Evolutionary conservation across 192 early-diverging fungal genomes (phyloP).

Genomic region (Coemansia sp.): DNA sequence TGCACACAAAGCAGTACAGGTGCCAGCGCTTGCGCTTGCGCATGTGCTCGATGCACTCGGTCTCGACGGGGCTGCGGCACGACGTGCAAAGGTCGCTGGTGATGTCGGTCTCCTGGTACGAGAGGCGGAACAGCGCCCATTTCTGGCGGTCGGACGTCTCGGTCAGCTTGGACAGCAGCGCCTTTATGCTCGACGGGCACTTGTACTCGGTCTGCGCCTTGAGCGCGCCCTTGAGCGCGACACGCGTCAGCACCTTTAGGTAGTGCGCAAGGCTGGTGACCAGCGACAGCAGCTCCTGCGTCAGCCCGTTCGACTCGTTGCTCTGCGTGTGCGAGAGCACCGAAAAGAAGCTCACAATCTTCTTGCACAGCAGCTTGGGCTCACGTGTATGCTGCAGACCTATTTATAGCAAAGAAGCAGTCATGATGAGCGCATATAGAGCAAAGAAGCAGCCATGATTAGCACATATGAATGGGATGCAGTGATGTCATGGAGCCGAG

Average conservation of each 20-base stretch:
- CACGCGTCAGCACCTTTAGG: constrained; percentile 87
- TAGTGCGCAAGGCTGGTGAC: constrained; percentile 91
- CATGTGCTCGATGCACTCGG: constrained; percentile 75
- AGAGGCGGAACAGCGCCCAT: constrained; percentile 42
- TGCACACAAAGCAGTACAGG: constrained; percentile 77
- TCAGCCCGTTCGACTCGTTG: constrained; percentile 56
- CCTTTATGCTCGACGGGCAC: constrained; percentile 47
- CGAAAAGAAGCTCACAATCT: constrained; percentile 93
- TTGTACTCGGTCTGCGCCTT: constrained; percentile 58
- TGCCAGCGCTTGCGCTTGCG: constrained; percentile 72
- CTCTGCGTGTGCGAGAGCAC: constrained; percentile 73
- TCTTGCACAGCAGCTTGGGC: constrained; percentile 94
- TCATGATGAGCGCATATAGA: background rate
- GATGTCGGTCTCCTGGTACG: constrained; percentile 59
- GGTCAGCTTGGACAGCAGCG: constrained; percentile 77
- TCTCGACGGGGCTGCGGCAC: constrained; percentile 81
- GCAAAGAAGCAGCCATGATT: background rate
- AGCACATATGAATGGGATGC: constrained; percentile 4
- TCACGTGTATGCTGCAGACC: constrained; percentile 77
- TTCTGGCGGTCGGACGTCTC: constrained; percentile 61
- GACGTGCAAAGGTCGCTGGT: constrained; percentile 76
- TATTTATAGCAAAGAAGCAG: constrained; percentile 4
- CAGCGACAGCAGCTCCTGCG: constrained; percentile 83
- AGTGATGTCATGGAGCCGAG: too few species aligned
- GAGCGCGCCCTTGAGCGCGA: constrained; percentile 84